phyloP scores from a whole-genome alignment of 1,139 yeast species.

The Scheffersomyces quercinus region DNA sequence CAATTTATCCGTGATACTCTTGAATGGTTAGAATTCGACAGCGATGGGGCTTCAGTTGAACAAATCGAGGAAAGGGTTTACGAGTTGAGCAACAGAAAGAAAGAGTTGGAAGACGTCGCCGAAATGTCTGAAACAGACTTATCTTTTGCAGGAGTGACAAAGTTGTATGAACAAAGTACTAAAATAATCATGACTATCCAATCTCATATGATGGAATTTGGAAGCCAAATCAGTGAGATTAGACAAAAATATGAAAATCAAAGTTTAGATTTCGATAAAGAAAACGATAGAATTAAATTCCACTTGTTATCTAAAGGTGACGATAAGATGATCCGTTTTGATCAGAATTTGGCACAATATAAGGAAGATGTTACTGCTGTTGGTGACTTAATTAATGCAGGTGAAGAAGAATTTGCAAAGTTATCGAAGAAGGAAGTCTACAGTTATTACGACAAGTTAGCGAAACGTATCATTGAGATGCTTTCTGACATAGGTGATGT shows the following conservation, averaged over 20 bases:
- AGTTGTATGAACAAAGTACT: conserved; percentile 42
- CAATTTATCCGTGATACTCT: conserved; percentile 47
- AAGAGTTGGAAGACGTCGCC: conserved; percentile 20
- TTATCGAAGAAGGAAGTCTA: conserved; percentile 35
- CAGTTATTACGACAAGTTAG: conserved; percentile 32
- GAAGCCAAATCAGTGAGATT: conserved; percentile 42
- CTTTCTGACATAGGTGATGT: conserved; percentile 32
- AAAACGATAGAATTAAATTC: conserved; percentile 41
- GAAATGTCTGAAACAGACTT: conserved; percentile 36
- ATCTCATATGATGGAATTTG: conserved; percentile 44
- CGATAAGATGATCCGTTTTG: conserved; percentile 37
- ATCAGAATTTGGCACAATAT: conserved; percentile 33
- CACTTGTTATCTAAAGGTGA: conserved; percentile 32
- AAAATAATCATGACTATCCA: conserved; percentile 43
- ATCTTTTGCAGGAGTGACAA: conserved; percentile 34
- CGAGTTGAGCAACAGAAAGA: conserved; percentile 20
- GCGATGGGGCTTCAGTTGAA: conserved; percentile 54
- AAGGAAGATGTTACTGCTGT: conserved; percentile 33
- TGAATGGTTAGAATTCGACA: conserved; percentile 81
- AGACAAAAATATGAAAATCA: conserved; percentile 41
- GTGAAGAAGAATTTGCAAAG: conserved; percentile 26
- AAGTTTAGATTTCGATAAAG: conserved; percentile 52
- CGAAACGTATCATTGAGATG: conserved; percentile 36
- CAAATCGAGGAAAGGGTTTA: conserved; percentile 33
- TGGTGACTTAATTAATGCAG: conserved; percentile 27